Conservation (phyloP, 192 early-diverging fungal genomes). For the Lobosporangium transversale region DNA sequence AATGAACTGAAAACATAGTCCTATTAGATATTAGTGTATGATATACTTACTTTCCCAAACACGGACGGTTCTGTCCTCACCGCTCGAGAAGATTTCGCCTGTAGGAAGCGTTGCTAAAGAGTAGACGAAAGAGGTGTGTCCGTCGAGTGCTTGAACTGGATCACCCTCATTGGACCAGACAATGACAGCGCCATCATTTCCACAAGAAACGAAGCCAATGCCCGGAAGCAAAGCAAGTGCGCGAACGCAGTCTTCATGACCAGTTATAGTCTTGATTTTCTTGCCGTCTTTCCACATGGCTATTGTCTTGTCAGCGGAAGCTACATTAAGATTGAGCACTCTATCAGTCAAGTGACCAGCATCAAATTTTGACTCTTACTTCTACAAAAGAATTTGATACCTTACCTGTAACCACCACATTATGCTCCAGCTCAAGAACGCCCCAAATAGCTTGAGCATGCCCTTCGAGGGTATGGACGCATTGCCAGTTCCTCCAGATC, state of each 20-base stretch:
- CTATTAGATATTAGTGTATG: no score
- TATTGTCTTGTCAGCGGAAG: conserved; percentile 93
- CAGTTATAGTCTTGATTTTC: conserved; percentile 69
- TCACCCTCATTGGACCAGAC: conserved; percentile 81
- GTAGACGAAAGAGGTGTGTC: conserved; percentile 96
- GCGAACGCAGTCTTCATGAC: conserved; percentile 95
- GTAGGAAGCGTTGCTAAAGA: conserved; percentile 72
- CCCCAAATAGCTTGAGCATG: conserved; percentile 92
- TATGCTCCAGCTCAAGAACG: conserved; percentile 80
- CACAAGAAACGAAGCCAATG: conserved; percentile 83
- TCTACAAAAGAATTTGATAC: not conserved
- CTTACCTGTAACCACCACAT: conserved; percentile 79
- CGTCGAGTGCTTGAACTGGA: conserved; percentile 77
- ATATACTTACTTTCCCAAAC: conserved; percentile 83
- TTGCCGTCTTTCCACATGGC: conserved; percentile 83
- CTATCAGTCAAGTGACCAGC: not conserved
- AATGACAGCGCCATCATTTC: conserved; percentile 90
- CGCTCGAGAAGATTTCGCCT: conserved; percentile 87
- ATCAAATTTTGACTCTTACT: not conserved
- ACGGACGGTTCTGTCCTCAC: conserved; percentile 91
- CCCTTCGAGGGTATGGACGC: conserved; percentile 73
- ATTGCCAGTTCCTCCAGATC: conserved; percentile 87
- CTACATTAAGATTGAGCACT: conserved; percentile 61
- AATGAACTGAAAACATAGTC: no score
- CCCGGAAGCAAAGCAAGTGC: conserved; percentile 70